Base-by-base conservation (phyloP, 768 basidiomycete genomes). In the Termitomyces sp. region DNA sequence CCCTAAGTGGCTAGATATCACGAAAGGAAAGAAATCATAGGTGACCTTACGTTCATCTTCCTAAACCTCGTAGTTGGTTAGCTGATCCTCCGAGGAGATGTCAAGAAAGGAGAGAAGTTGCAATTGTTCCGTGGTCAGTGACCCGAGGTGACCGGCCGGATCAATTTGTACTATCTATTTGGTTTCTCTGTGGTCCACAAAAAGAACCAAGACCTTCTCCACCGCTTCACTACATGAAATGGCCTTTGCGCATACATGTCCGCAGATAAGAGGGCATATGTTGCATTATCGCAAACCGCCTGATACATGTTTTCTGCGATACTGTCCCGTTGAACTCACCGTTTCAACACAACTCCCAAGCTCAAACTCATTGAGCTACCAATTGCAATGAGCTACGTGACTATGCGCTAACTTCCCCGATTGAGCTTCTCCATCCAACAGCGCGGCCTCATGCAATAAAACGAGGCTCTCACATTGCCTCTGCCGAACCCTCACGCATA, bases 391-490 rank as follows among this genome's bases (percentile, higher is more conserved):
- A n/a, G n/a, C 43, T 53, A 26, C 34, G 26, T 53, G 36, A 22
- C 33, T 24, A 32, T 30, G 42, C 34, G 12, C 45, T 8, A 18
- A 39, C 33, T 32, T 43, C 36, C 27, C 20, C 43, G 45, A 37
- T 53, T 39, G 22, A 53, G 56, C 42, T 26, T 20, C 33, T 37
- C 42, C 32, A 33, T 18, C 44, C 39, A 40, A 45, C 20, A 33
- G 27, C 52, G 22, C 52, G 20, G 52, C 57, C 44, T 53, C 52
- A 53, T 58, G 52, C 44, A 48, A 27, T 22, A 34, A 34, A 58
- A 54, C 45, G 52, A 58, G 51, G 37, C 30, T 32, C 34, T 53
- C 42, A n/a, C 22, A 13, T 34, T 20, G 45, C 44, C 45, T 54
- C 22, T 12, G 3, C 44, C 36, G 52, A 53, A 34, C 24, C 26